phyloP scores from a whole-genome alignment of 2,329 filamentous ascomycete genomes.

The Colletotrichum orbiculare region DNA sequence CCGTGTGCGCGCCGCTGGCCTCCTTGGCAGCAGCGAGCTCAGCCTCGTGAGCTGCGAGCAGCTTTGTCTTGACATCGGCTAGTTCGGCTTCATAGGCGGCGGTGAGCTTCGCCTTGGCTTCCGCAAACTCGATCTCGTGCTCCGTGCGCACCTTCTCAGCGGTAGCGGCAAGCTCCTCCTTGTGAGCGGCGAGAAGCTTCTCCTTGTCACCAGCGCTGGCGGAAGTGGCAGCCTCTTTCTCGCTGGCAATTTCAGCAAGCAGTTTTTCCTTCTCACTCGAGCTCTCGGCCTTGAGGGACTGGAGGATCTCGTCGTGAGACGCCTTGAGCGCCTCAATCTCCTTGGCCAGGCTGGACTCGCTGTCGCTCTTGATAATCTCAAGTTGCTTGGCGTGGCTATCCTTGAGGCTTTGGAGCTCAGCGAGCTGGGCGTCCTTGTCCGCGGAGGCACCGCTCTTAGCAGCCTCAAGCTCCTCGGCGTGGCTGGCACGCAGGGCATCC shows the following conservation, averaged over 20 bases:
- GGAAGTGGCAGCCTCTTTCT: constrained; percentile 54
- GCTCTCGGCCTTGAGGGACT: constrained; percentile 55
- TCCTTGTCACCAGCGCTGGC: constrained; percentile 53
- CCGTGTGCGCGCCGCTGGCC: constrained; percentile 47
- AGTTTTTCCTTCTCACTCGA: constrained; percentile 51
- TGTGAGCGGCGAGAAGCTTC: constrained; percentile 45
- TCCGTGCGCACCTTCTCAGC: constrained; percentile 46
- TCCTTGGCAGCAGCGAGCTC: constrained; percentile 47
- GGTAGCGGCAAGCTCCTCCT: constrained; percentile 44
- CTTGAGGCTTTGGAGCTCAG: constrained; percentile 65
- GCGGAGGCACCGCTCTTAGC: constrained; percentile 64
- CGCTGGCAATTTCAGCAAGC: constrained; percentile 47
- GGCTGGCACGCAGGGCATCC: constrained; percentile 65
- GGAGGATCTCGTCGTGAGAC: constrained; percentile 56
- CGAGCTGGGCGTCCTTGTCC: constrained; percentile 59
- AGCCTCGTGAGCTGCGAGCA: constrained; percentile 46
- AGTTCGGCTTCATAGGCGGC: constrained; percentile 56
- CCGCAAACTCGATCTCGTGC: constrained; percentile 46
- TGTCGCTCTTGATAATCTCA: constrained; percentile 55
- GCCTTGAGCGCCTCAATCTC: constrained; percentile 56
- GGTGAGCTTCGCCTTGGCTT: constrained; percentile 50
- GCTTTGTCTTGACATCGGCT: constrained; percentile 50
- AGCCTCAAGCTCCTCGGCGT: constrained; percentile 68
- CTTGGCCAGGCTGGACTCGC: constrained; percentile 50
- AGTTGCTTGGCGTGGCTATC: constrained; percentile 64